These are phyloP conservation scores for Lentinula aciculospora DNA, from an alignment of 768 basidiomycete species.

Conservation along the genomic window DNA sequence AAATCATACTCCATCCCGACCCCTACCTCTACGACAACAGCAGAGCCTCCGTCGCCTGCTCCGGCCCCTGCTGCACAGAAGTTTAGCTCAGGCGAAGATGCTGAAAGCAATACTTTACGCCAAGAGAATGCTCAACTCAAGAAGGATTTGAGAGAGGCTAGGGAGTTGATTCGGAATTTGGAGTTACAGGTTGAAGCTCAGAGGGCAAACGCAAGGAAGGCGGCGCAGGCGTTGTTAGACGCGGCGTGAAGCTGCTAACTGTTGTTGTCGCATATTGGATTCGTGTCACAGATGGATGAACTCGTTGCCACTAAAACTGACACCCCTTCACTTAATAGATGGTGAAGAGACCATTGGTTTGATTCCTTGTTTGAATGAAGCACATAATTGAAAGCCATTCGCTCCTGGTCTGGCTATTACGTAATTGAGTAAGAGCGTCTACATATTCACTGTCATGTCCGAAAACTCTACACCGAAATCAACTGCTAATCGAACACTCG, in stretches of 20 bases:
- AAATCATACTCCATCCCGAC: not conserved
- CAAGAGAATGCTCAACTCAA: constrained; percentile 60
- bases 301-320: too few relatives aligned
- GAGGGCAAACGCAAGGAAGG: constrained; percentile 70
- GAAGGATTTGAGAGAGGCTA: constrained; percentile 69
- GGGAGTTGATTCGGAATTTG: constrained; percentile 76
- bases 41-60: not conserved
- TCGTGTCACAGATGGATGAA: too few relatives aligned
- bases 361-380: too few relatives aligned
- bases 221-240: constrained; percentile 56
- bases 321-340: too few relatives aligned
- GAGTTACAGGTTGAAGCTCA: constrained; percentile 78
- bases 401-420: too few relatives aligned
- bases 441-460: not conserved
- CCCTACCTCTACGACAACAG: constrained; percentile 10
- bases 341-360: too few relatives aligned
- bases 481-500: constrained; percentile 4
- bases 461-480: not conserved
- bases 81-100: not conserved
- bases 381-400: too few relatives aligned
- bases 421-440: too few relatives aligned
- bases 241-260: constrained; percentile 6
- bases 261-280: too few relatives aligned
- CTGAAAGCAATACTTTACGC: constrained; percentile 20
- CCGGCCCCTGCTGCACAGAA: not conserved